Evolutionary conservation across 208 protist species (phyloP).

Genomic region (Herpetomonas samuelpessoai): DNA sequence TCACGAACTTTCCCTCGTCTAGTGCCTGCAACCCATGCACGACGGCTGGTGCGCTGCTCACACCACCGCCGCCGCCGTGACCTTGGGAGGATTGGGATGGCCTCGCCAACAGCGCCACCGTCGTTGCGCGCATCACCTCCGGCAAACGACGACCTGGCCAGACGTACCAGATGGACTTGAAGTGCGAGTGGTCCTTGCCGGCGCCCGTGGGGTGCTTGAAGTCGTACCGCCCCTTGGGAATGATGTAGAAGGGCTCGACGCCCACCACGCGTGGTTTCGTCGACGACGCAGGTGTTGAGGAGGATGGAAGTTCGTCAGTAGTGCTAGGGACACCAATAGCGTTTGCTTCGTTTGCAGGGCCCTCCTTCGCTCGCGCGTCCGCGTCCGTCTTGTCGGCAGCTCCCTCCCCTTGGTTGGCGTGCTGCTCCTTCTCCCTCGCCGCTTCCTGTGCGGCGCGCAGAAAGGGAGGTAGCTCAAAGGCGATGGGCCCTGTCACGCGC

Average conservation of each 20-base stretch:
- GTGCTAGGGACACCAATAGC: no score
- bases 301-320: no score
- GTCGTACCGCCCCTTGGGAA: constrained; percentile 55
- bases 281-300: no score
- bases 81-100: background rate
- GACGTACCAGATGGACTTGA: constrained; percentile 79
- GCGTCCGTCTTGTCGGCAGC: background rate
- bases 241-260: constrained; percentile 57
- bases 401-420: background rate
- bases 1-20: constrained; percentile 30
- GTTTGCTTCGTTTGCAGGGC: no score
- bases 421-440: background rate
- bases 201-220: constrained; percentile 55
- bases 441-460: constrained; percentile 4
- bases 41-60: constrained; percentile 5
- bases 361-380: background rate
- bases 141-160: constrained; percentile 44
- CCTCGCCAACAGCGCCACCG: constrained; percentile 19
- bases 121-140: constrained; percentile 48
- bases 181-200: constrained; percentile 65
- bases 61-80: background rate
- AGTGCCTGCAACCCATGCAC: constrained; percentile 52
- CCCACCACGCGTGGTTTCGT: constrained; percentile 4
- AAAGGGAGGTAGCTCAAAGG: constrained; percentile 32
- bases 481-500: constrained; percentile 4